Evolutionary conservation across 148 eudicot species (phyloP), one percentile per base, ranked within the genome.

Genomic region (Vaccinium vitisidaea): DNA sequence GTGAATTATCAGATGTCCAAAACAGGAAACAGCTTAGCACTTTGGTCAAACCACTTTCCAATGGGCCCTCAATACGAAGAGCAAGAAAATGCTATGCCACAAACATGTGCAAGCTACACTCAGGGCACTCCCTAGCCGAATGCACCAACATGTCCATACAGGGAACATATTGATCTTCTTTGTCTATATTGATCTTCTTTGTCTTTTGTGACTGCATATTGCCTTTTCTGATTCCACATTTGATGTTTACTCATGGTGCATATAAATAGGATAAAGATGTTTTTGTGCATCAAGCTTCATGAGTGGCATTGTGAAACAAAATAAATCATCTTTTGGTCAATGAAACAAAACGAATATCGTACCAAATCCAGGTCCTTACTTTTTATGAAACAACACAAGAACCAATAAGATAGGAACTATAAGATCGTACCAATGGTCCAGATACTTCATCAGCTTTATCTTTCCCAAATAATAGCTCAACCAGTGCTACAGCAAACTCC

Each of bases 371-470:
- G 48, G 16, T 43, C 13, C 56, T 65, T 58, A 52, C 10, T 46
- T 23, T 58, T 53, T 18, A 21, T 32, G 16, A 53, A 14, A 82
- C 5, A 81, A 74, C 27, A 83, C 2, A 54, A 30, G 12, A 4
- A 84, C 14, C n/a, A 54, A 56, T 25, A 21, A 32, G 0, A 59
- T 19, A 8, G 2, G 6, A 25, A 13, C 75, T 54, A 9, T 48
- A 52, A 67, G 54, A 75, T 85, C 85, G 76, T 91, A 97, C 99
- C 93, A 97, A 84, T 56, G 98, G 98, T 32, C 93, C 96, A 82
- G 91, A 88, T 85, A 97, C 92, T 89, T 94, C 96, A 86, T 90
- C 86, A 79, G 99, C 99, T 88, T 97, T 97, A 23, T 95, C 91
- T 84, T 93, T 94, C 77, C 99, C 99, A 86, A 74, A 92, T 82